phyloP scores from a whole-genome alignment of 176 grass and related monocot species.

The Lolium perenne region DNA sequence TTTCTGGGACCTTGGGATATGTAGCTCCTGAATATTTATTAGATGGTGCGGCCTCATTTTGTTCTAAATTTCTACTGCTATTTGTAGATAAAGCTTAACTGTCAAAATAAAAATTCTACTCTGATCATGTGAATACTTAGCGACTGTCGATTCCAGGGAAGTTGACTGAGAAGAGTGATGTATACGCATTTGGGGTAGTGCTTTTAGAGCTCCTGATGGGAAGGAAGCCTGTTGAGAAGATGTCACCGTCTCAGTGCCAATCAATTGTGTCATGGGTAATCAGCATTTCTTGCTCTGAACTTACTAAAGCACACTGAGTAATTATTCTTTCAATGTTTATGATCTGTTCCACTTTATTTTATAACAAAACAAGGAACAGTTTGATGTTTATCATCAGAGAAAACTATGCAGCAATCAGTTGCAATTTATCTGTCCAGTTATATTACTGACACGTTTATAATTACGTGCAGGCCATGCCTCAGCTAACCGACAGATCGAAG shows the following conservation, averaged over 20 bases:
- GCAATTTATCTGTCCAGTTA: background rate
- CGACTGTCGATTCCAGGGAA: conserved; percentile 64
- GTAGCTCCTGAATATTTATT: conserved; percentile 94
- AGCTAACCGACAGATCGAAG: conserved; percentile 91
- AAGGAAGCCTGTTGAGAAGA: conserved; percentile 91
- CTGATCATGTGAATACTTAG: conserved; percentile 32
- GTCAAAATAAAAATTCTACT: conserved; percentile 16
- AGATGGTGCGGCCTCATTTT: conserved; percentile 61
- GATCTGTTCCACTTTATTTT: background rate
- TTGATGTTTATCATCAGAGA: background rate
- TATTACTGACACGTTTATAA: conserved; percentile 37
- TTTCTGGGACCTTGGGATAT: conserved; percentile 96
- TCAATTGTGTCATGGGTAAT: conserved; percentile 97
- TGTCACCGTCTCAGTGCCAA: conserved; percentile 76
- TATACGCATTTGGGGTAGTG: conserved; percentile 94
- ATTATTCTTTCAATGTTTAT: background rate
- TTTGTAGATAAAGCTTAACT: background rate
- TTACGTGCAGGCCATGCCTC: conserved; percentile 82
- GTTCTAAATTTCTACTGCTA: background rate
- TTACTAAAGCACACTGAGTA: background rate
- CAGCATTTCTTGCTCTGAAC: background rate
- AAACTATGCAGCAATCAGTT: background rate
- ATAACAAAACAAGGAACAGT: background rate
- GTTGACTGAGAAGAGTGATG: conserved; percentile 96
- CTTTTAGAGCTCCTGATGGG: conserved; percentile 94